Evolutionary conservation across 805 yeast genomes (phyloP).

Genomic region (Maudiozyma serrabonitensis): DNA sequence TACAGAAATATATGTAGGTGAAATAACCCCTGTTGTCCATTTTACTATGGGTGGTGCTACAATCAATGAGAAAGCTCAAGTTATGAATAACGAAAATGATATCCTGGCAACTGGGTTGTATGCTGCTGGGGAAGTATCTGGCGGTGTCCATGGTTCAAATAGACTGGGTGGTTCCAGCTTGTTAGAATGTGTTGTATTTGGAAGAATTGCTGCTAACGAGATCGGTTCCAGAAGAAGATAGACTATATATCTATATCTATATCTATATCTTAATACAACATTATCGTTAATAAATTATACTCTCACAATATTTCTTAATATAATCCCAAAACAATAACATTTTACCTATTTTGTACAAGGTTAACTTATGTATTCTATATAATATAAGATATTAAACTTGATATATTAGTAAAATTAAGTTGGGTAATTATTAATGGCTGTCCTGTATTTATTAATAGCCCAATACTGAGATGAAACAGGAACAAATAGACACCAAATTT

Average conservation of each 20-base stretch:
- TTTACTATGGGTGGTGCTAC: slow-evolving; percentile 62
- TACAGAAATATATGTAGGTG: slow-evolving; percentile 36
- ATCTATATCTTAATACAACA: no score
- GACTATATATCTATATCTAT: neutral
- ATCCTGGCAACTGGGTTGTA: slow-evolving; percentile 36
- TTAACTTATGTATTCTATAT: no score
- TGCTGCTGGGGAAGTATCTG: slow-evolving; percentile 61
- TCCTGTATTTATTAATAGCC: no score
- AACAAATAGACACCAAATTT: no score
- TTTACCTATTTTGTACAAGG: no score
- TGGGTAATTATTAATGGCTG: no score
- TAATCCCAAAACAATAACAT: no score
- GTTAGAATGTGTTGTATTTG: slow-evolving; percentile 53
- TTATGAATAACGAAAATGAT: slow-evolving; percentile 27
- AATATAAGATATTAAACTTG: no score
- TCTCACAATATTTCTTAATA: no score
- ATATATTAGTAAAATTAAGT: no score
- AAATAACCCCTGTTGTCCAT: slow-evolving; percentile 53
- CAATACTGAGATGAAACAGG: no score
- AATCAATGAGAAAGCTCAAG: slow-evolving; percentile 40
- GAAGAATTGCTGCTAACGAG: slow-evolving; percentile 39
- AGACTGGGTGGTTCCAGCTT: slow-evolving; percentile 52
- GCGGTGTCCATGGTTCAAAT: slow-evolving; percentile 59
- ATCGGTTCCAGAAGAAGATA: slow-evolving; percentile 10
- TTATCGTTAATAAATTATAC: no score